Base-by-base conservation (phyloP, 306 rosid genomes). In the Astragalus membranaceus region DNA sequence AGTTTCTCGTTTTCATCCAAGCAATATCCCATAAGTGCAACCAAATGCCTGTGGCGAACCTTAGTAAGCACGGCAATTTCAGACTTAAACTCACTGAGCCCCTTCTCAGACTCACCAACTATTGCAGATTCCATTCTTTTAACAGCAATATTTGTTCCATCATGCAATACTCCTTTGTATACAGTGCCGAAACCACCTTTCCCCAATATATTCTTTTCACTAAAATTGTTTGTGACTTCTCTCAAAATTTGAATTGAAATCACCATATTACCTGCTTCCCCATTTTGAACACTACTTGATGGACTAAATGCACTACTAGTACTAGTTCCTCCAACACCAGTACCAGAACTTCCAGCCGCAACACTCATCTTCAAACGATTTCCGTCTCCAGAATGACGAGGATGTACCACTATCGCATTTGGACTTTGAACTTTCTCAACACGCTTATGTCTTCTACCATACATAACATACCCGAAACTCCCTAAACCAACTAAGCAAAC, bases 111-210 rank as follows among this genome's bases (percentile, higher is more conserved):
- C 44, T 39, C 95, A 16, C 80, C 96, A 53, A 78, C 80, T 16
- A 79, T 43, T 54, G 89, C 90, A 6, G 91, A 69, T 39, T 87
- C 89, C 98, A 94, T 94, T 74, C 97, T 90, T 81, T 94, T 94
- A 70, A 94, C 97, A 1, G 97, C 97, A 65, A 90, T 94, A 78
- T 84, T 83, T 0, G 97, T 87, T 75, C 98, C 97, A 16, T 94
- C 98, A 7, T 81, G 83, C 76, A 94, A 74, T 62, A 90, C 96
- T 16, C 98, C 98, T 58, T 80, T 82, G 75, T 94, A 94, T 51
- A 94, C 97, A n/a, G 91, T 87, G 53, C 96, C 98, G 12, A 90
- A 94, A 8, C 98, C 96, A 0, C 98, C 98, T 33, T 13, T 87
- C 50, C 98, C 98, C 79, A 94, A 74, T 75, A 88, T 67, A 69